These are phyloP conservation scores for barrel medic (Medicago truncatula) DNA, from an alignment of 306 rosid species.

Conservation along the genomic window MtrunA17r5.0-ANR NC_053049.1:43112001-43112500, in stretches of 20 bases:
- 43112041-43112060: too few relatives aligned
- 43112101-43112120: too few relatives aligned
- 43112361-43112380: constrained; percentile 37
- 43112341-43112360: constrained; percentile 49
- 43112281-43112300: constrained; percentile 2
- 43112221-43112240: constrained; percentile 51
- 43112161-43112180: neutral
- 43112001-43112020: too few relatives aligned
- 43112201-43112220: constrained; percentile 42
- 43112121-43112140: too few relatives aligned
- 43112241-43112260: constrained; percentile 39
- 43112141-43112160: too few relatives aligned
- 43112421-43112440: constrained; percentile 19
- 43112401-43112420: constrained; percentile 28
- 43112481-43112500: neutral
- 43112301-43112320: constrained; percentile 28
- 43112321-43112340: constrained; percentile 33
- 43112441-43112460: constrained; percentile 5
- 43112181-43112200: constrained; percentile 39
- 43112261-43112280: constrained; percentile 50
- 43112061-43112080: too few relatives aligned
- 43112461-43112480: neutral
- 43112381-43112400: constrained; percentile 8
- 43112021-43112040: too few relatives aligned
- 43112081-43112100: too few relatives aligned